Conservation (phyloP, 768 basidiomycete genomes). For the Inosperma sp. region DNA sequence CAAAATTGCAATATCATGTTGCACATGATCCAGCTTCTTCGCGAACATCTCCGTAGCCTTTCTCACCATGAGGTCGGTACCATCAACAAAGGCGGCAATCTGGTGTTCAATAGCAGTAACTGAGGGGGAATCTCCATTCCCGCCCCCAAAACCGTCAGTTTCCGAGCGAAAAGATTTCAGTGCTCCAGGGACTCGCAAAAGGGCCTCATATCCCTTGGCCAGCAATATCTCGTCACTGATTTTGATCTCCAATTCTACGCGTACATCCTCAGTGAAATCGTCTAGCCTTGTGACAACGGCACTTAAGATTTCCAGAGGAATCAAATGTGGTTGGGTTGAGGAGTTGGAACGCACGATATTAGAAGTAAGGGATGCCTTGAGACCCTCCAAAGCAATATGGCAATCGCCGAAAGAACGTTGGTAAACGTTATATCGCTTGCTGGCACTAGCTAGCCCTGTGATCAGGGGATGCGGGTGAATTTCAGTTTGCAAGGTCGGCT, state of each 20-base stretch:
- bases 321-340: slow-evolving; percentile 1
- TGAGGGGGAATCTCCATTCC: slow-evolving; percentile 15
- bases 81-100: slow-evolving; percentile 53
- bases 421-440: slow-evolving; percentile 54
- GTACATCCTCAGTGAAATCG: slow-evolving; percentile 73
- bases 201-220: slow-evolving; percentile 59
- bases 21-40: slow-evolving; percentile 63
- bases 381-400: slow-evolving; percentile 56
- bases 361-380: slow-evolving; percentile 39
- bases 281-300: slow-evolving; percentile 57
- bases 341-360: slow-evolving; percentile 10
- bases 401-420: slow-evolving; percentile 67
- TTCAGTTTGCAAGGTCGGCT: neutral
- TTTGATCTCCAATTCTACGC: slow-evolving; percentile 80
- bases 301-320: slow-evolving; percentile 35
- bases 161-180: slow-evolving; percentile 16
- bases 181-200: slow-evolving; percentile 58
- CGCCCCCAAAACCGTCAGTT: slow-evolving; percentile 14
- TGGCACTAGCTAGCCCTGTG: slow-evolving; percentile 38
- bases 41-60: slow-evolving; percentile 46
- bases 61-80: slow-evolving; percentile 43
- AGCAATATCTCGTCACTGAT: slow-evolving; percentile 67
- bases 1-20: slow-evolving; percentile 70
- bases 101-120: slow-evolving; percentile 43
- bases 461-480: slow-evolving; percentile 37